phyloP scores from a whole-genome alignment of 495 filamentous ascomycete genomes.

The Penicillium cosmopolitanum region DNA sequence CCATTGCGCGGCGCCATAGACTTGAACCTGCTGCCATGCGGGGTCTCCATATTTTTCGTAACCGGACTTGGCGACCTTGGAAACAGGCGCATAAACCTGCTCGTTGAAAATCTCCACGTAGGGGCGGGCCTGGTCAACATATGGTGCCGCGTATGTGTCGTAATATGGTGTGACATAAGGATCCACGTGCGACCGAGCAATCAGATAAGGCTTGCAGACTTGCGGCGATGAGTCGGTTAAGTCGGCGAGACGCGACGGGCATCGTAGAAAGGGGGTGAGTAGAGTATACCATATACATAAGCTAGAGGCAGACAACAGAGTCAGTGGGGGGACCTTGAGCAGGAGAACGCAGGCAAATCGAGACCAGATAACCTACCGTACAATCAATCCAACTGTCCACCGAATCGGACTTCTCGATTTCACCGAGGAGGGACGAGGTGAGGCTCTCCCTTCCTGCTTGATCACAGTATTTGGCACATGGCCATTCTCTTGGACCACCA shows the following conservation, averaged over 20 bases:
- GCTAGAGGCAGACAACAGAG: conserved; percentile 43
- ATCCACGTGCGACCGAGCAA: conserved; percentile 64
- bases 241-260: conserved; percentile 69
- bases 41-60: conserved; percentile 81
- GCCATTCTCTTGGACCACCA: conserved; percentile 36
- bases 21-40: conserved; percentile 64
- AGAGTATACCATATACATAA: conserved; percentile 84
- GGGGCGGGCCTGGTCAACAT: conserved; percentile 75
- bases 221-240: conserved; percentile 71
- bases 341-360: not conserved
- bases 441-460: conserved; percentile 18
- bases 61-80: conserved; percentile 60
- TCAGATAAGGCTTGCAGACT: conserved; percentile 85
- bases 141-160: conserved; percentile 76
- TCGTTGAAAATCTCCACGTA: conserved; percentile 71
- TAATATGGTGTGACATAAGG: conserved; percentile 90
- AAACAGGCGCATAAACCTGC: conserved; percentile 66
- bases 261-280: conserved; percentile 77
- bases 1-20: conserved; percentile 74
- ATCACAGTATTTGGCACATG: conserved; percentile 26
- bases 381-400: conserved; percentile 59
- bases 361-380: conserved; percentile 57
- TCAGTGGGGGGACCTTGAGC: not conserved
- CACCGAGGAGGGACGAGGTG: conserved; percentile 20
- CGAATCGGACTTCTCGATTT: conserved; percentile 43